Base-by-base conservation (phyloP, 805 yeast genomes). In the Yamadazyma takamatsuzukensis region DNA sequence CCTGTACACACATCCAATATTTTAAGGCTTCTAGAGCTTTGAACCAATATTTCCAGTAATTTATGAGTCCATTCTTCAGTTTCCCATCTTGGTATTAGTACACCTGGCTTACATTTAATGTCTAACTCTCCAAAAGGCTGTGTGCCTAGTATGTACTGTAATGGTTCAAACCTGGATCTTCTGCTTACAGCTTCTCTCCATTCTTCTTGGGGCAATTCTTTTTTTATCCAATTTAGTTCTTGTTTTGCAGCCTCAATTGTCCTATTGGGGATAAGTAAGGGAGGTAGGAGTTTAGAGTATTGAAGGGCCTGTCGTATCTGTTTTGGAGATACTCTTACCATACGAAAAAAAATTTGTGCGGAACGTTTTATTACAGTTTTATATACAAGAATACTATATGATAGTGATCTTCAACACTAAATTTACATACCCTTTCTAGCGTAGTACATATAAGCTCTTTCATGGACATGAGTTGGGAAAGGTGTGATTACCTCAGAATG, bases 401-500 rank as follows among this genome's bases (percentile, higher is more conserved):
- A 10, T 8, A 23, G 7, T n/a, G 13, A 23, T 23, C 12, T 4
- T 23, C 38, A 34, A 27, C 34, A 30, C 16, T 9, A 15, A 8
- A 19, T 19, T 47, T 55, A 67, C 64, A 64, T 45, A 34, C 89
- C 85, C 53, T 76, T 79, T 72, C 88, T 80, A 31, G 76, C 76
- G 63, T 90, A 90, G 76, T 81, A 88, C 93, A 88, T 83, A 70
- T 84, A 89, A 25, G 97, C 96, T 59, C 95, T 78, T 65, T 89
- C 93, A 52, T 90, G 97, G 44, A 80, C 77, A 39, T 79, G 80
- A 41, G 77, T 70, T 23, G 81, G 80, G 59, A 82, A 86, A 34
- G 98, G 98, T 36, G 96, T 70, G 42, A 93, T 84, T 39, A 93
- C 95, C 68, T 93, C 98, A 19, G 96, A 83, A 54, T 85, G 89